Evolutionary conservation across 2,329 filamentous ascomycete genomes (phyloP), one percentile per base, ranked within the genome.

Genomic region (Fusarium avenaceum): DNA sequence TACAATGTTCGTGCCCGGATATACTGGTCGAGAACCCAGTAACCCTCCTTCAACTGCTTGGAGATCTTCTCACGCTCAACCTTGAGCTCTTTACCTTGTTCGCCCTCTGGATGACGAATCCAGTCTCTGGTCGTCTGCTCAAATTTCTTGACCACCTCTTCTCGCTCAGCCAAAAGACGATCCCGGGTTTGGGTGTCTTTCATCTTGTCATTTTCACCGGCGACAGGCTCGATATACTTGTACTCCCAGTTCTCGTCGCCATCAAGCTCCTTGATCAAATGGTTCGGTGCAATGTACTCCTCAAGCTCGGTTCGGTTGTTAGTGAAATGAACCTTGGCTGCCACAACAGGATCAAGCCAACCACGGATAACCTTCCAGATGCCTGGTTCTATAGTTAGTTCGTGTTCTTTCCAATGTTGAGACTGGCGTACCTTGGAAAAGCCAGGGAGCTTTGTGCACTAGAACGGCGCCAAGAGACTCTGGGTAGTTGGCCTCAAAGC

Each of bases 401-500:
- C 45, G 1, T 33, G 17, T 40, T n/a, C 17, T 44, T 32, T 13
- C 13, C 2, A 8, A 2, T 9, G n/a, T 40, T 19, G n/a, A 78
- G 70, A 19, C 74, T 76, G 22, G 79, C 84, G 56, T 79, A 90
- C 92, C 91, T 83, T 97, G 94, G 82, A 99, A 99, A 45, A 99
- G 83, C 96, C 96, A 99, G 5, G 96, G 96, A 1, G 96, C 90
- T 79, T 97, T 97, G 84, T 99, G 96, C 38, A 99, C 93, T 45
- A 98, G 86, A 4, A 98, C 93, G 3, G 91, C 87, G 28, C 95
- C 96, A 2, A 99, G 85, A 47, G 89, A 95, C 79, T 99, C 96
- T 1, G 96, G 96, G 74, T 98, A 99, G 78, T 99, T 98, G 63
- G 96, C 96, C 82, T 99, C 96, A 76, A 99, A 99, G 79, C 94